Conservation (phyloP, 768 basidiomycete genomes). For the Gymnopilus junonius region DNA sequence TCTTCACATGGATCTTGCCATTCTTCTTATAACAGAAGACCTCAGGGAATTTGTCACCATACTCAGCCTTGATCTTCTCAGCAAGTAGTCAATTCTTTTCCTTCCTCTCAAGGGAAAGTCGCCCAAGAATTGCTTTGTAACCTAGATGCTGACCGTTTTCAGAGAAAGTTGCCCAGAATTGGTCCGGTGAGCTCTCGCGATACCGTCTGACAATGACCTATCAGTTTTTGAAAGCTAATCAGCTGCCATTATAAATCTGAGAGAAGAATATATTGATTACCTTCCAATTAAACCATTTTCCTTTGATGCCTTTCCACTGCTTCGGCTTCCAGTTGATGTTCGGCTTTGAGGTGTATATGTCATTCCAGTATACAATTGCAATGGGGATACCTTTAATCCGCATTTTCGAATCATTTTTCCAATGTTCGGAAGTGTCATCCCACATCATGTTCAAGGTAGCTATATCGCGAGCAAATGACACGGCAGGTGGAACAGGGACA, state of each 20-base stretch:
- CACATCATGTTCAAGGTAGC: too few relatives aligned
- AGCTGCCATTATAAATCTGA: not conserved
- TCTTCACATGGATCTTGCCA: not conserved
- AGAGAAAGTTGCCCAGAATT: slow-evolving; percentile 10
- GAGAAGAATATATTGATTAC: not conserved
- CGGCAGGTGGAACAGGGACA: not conserved
- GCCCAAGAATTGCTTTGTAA: slow-evolving; percentile 3
- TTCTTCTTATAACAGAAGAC: slow-evolving; percentile 9
- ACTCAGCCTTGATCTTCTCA: not conserved
- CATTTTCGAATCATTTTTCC: too few relatives aligned
- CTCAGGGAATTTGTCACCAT: not conserved
- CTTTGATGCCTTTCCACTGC: slow-evolving; percentile 2
- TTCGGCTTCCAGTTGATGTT: too few relatives aligned
- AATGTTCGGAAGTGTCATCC: too few relatives aligned
- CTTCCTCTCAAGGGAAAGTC: not conserved
- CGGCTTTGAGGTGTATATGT: too few relatives aligned
- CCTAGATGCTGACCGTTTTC: not conserved
- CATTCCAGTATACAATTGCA: too few relatives aligned
- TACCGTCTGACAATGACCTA: not conserved
- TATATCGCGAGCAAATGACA: too few relatives aligned
- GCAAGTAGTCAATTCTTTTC: slow-evolving; percentile 1
- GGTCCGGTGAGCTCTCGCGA: not conserved
- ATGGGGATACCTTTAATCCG: too few relatives aligned
- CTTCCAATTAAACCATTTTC: slow-evolving; percentile 1
- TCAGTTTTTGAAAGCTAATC: not conserved